Base-by-base conservation (phyloP, 495 filamentous ascomycete genomes). In the Stereocaulon alpinum region DNA sequence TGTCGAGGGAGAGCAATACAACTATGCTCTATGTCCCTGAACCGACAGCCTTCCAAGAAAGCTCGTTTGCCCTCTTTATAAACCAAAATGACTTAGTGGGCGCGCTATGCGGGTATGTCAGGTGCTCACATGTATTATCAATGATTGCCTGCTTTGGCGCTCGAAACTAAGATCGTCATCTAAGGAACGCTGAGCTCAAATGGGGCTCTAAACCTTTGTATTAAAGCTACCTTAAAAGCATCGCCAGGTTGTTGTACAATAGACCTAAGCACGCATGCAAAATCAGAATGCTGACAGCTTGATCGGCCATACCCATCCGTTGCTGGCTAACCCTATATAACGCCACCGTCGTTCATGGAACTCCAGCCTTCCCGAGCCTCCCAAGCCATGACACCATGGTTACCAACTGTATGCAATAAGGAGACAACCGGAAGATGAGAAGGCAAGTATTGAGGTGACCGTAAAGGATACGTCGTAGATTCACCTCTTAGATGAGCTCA, bases 401-500 rank as follows among this genome's bases (percentile, higher is more conserved):
- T 3, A 17, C 20, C 4, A 3, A 18, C 32, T 30, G 49, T 30
- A 20, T 37, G 15, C 15, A 52, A 52, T 7, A 12, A 24, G 34
- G 49, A 18, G 9, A 34, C 18, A 15, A 41, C 24, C 2, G 56
- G 30, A 18, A 58, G 24, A 29, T 18, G 14, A 27, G 14, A 12
- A 15, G 32, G 34, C 56, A 43, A 34, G 27, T 51, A 32, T 18
- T 40, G 4, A 22, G 40, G 14, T 44, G 18, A 59, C 15, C 11
- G n/a, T 30, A 20, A 20, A 10, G 10, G n/a, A 43, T 32, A 15
- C 17, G 18, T 30, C 6, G 10, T 2, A 10, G 17, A 29, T 3
- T 14, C 3, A 45, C 18, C 6, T 27, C 40, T 62, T 24, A 68
- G 14, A 76, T 68, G 51, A 76, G 58, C 63, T 75, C 72, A 55